A percentile compares a stretch with the other conserved stretches of the same genome.
Evolutionary conservation across 2,329 filamentous ascomycete species (phyloP).

Genomic region (Furcasterigmium sp.): DNA sequence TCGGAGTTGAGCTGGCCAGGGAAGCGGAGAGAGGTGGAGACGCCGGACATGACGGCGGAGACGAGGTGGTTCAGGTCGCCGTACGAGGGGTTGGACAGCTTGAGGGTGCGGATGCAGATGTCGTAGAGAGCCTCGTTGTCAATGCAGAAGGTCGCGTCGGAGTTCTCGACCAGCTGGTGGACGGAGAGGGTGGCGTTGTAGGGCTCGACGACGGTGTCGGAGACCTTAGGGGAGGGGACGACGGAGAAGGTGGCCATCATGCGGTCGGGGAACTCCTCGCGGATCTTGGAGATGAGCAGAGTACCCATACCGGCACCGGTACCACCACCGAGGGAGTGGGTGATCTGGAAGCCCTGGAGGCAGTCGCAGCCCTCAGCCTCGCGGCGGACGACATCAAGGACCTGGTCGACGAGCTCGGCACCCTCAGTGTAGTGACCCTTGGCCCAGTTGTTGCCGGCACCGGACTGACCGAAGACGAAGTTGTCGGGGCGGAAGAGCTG

Average conservation of each 20-base stretch:
- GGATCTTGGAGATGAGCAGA: conserved; percentile 99
- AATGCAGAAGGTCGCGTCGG: conserved; percentile 99
- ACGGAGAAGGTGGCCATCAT: conserved; percentile 99
- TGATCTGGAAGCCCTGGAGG: conserved; percentile 99
- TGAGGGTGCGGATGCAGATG: conserved; percentile 99
- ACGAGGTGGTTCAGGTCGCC: conserved; percentile 99
- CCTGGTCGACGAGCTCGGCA: conserved; percentile 97
- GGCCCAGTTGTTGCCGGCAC: conserved; percentile 99
- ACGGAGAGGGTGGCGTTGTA: conserved; percentile 99
- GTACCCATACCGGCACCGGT: conserved; percentile 99
- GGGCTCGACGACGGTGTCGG: conserved; percentile 98
- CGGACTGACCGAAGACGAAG: conserved; percentile 99
- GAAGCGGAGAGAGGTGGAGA: conserved; percentile 98
- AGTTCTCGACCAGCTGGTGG: conserved; percentile 99
- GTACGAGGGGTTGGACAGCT: conserved; percentile 97
- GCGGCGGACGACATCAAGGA: conserved; percentile 96
- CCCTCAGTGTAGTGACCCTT: conserved; percentile 99
- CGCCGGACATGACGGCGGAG: conserved; percentile 98
- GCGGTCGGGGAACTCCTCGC: conserved; percentile 98
- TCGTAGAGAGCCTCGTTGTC: conserved; percentile 99
- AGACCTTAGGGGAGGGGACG: conserved; percentile 97
- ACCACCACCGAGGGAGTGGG: conserved; percentile 99
- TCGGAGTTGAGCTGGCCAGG: conserved; percentile 99
- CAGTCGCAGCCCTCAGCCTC: conserved; percentile 99
- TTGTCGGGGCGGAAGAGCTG: conserved; percentile 99